Base-by-base conservation (phyloP, 345 rosid genomes). In the Gossypium ekmanianum region DNA sequence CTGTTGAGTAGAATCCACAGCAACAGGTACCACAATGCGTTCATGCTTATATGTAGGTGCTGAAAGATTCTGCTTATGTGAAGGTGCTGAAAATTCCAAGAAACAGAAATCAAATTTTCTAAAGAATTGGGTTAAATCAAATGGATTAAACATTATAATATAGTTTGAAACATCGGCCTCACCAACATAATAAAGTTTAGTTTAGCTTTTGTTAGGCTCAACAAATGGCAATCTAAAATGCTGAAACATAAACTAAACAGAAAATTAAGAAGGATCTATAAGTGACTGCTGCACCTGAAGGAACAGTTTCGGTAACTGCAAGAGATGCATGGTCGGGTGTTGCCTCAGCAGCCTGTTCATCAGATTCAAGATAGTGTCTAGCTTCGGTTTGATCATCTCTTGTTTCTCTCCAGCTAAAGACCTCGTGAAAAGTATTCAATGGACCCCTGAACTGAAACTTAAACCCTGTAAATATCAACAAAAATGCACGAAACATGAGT, bases 1-100 rank as follows among this genome's bases (percentile, higher is more conserved):
- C 85, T 86, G 84, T 84, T 94, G 97, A 61, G 89, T 78, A 56
- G 90, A 81, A 85, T 94, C 97, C 81, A 84, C 80, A 8, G 79
- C 71, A 77, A 85, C 82, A 43, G 82, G 76, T 51, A 83, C 57
- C 12, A 78, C 65, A 78, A 87, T 81, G 67, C 72, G 74, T 64
- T 83, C 81, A 58, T 72, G 27, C 67, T 85, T 87, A 58, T 68
- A 52, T 2, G 50, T 45, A 56, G 83, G 67, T 67, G 77, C 88
- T 80, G 79, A 74, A 79, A 9, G 65, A 27, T 27, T 27, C 29
- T 27, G 29, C 29, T 27, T 27, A 27, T 27, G 29, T 27, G 29
- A 27, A 27, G 29, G 29, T 27, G 29, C 29, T 34, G 41, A 34
- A 34, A 34, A 34, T 41, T 52, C 34, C 55, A 63, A 18, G 56